Evolutionary conservation across 768 basidiomycete species (phyloP).

Genomic region (Suillus discolor): DNA sequence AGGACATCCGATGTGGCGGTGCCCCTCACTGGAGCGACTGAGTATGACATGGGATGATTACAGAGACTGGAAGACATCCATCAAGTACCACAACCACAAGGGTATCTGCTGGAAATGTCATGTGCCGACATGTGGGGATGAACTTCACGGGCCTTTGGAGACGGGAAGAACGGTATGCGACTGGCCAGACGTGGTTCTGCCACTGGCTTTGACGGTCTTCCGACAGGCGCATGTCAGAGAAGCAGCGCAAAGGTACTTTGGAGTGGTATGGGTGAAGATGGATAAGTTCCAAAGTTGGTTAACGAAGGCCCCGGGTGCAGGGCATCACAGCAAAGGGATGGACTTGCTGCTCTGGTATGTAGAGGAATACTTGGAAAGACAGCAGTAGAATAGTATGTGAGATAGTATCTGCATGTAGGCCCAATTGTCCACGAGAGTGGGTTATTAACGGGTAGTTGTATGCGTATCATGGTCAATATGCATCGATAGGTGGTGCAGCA

Average conservation of each 20-base stretch:
- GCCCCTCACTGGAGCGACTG: not conserved
- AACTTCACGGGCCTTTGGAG: not conserved
- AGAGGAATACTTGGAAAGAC: not conserved
- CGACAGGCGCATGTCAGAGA: not conserved
- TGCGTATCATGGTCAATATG: too few relatives aligned
- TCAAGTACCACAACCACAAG: slow-evolving; percentile 9
- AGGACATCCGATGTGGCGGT: not conserved
- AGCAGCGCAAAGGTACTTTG: not conserved
- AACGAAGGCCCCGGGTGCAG: not conserved
- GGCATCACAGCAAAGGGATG: not conserved
- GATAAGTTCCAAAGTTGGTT: not conserved
- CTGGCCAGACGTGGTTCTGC: slow-evolving; percentile 5
- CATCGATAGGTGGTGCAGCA: too few relatives aligned
- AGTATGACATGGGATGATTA: not conserved
- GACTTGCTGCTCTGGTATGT: not conserved
- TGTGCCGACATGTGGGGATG: slow-evolving; percentile 6
- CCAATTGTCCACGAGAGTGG: too few relatives aligned
- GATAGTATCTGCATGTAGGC: too few relatives aligned
- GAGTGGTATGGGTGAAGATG: not conserved
- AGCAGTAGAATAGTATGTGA: too few relatives aligned
- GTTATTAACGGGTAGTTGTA: too few relatives aligned
- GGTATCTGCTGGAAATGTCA: slow-evolving; percentile 18
- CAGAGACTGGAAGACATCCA: slow-evolving; percentile 5
- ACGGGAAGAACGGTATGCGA: not conserved
- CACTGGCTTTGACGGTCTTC: not conserved